phyloP scores from a whole-genome alignment of 371 early-diverging fungal species.

The Rhizopus delemar region DNA sequence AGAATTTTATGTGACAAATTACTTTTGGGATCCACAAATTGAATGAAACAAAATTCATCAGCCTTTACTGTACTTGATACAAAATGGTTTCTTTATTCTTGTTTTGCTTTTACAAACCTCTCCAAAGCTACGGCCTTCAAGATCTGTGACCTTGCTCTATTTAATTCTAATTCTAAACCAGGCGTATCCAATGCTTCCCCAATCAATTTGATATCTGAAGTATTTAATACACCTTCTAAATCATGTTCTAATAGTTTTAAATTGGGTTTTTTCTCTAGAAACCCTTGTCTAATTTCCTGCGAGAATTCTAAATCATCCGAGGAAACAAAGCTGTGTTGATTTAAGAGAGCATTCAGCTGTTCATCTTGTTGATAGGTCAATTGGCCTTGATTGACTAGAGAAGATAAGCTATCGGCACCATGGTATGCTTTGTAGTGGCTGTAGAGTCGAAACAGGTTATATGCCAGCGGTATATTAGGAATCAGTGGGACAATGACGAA shows the following conservation, averaged over 20 bases:
- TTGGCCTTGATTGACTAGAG: constrained; percentile 30
- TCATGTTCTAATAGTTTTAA: constrained; percentile 27
- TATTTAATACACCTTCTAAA: constrained; percentile 35
- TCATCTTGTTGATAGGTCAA: constrained; percentile 29
- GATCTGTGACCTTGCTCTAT: constrained; percentile 46
- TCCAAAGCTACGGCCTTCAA: constrained; percentile 30
- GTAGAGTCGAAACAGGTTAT: constrained; percentile 80
- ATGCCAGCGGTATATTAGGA: constrained; percentile 82
- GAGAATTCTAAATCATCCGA: constrained; percentile 44
- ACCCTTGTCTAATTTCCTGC: constrained; percentile 17
- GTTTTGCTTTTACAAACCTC: constrained; percentile 3
- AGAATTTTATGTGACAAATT: no score
- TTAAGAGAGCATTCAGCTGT: constrained; percentile 35
- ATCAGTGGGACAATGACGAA: constrained; percentile 77
- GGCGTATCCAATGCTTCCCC: constrained; percentile 32
- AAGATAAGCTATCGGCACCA: constrained; percentile 61
- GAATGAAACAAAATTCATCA: no score
- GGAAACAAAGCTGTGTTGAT: not conserved
- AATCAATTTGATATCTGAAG: constrained; percentile 25
- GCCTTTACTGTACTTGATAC: no score
- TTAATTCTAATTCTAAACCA: constrained; percentile 43
- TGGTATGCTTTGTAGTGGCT: constrained; percentile 78
- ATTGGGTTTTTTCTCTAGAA: constrained; percentile 25
- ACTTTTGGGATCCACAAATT: no score
- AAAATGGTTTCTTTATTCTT: no score